Conservation (phyloP, 78 protist species). For the Monocercomonoides exilis region DNA sequence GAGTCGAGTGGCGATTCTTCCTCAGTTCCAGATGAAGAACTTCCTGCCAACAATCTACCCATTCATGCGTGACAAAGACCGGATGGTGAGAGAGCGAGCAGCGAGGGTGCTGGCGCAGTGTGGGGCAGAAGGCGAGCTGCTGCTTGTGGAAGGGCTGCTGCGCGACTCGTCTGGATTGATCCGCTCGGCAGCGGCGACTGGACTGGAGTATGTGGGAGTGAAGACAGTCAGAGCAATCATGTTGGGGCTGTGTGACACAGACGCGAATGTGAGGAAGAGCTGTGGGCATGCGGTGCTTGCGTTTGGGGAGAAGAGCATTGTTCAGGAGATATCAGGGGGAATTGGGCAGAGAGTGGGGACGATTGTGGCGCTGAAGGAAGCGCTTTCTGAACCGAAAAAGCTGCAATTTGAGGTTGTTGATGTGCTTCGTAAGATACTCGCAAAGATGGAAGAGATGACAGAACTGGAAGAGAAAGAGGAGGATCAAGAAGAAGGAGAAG, state of each 20-base stretch:
- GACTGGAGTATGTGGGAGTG: background rate
- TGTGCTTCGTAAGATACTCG: no score
- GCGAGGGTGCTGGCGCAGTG: background rate
- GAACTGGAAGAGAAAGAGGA: no score
- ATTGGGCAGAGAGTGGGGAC: no score
- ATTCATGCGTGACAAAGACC: slow-evolving; percentile 7
- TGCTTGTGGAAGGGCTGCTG: slow-evolving; percentile 10
- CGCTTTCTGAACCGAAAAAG: no score
- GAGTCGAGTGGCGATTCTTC: no score
- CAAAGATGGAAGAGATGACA: no score
- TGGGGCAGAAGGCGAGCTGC: slow-evolving; percentile 23
- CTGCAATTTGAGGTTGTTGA: no score
- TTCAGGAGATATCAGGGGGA: no score
- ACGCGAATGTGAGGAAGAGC: background rate
- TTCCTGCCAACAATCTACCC: slow-evolving; percentile 4
- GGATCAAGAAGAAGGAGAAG: no score
- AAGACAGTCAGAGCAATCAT: background rate
- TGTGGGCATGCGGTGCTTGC: background rate
- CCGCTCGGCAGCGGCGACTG: background rate
- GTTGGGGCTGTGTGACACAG: background rate
- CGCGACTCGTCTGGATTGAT: background rate
- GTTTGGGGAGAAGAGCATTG: background rate
- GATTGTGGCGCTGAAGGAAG: no score
- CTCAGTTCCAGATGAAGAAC: background rate
- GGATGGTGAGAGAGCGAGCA: background rate